Base-by-base conservation (phyloP, 306 rosid species). In the Cercis canadensis region DNA sequence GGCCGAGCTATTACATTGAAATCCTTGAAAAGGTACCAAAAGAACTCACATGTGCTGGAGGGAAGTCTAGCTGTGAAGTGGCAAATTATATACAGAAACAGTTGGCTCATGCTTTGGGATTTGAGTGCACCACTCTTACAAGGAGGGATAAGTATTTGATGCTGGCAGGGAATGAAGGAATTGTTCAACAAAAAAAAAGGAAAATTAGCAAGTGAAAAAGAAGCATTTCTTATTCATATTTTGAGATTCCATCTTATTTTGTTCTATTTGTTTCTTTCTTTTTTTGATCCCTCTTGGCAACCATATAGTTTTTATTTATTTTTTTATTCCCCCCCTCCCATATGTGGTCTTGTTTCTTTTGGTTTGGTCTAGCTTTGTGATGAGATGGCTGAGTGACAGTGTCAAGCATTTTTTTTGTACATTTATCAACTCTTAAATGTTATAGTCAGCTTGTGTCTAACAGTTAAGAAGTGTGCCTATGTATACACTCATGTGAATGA, bases 151-250 rank as follows among this genome's bases (percentile, higher is more conserved):
- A 94, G 86, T 94, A 94, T 41, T 36, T 91, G 96, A 94, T 89
- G 97, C 81, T 94, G 14, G 99, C 97, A 7, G 97, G 96, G 71
- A 91, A 91, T 80, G 96, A 91, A 57, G 99, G 99, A 2, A 39
- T 90, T 50, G 95, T 90, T 8, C 16, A 73, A 24, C 57, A 82
- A 32, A 65, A 59, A 10, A 83, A 70, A 33, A 37, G 47, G 18
- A 75, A 14, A 52, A 83, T 67, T 29, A 33, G 66, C 46, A 59
- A 50, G 34, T 14, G 8, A 39, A 17, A 8, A 39, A 57, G 11
- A 43, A 12, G 36, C n/a, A n/a, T 53, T 9, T 46, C 15, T 6
- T 24, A n/a, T n/a, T n/a, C n/a, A n/a, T n/a, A n/a, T 32, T 31
- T 37, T 17, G 4, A 36, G 5, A 47, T 36, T 11, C 33, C 40